Evolutionary conservation across 2,329 filamentous ascomycete species (phyloP).

Genomic region (Colletotrichum paranaense): DNA sequence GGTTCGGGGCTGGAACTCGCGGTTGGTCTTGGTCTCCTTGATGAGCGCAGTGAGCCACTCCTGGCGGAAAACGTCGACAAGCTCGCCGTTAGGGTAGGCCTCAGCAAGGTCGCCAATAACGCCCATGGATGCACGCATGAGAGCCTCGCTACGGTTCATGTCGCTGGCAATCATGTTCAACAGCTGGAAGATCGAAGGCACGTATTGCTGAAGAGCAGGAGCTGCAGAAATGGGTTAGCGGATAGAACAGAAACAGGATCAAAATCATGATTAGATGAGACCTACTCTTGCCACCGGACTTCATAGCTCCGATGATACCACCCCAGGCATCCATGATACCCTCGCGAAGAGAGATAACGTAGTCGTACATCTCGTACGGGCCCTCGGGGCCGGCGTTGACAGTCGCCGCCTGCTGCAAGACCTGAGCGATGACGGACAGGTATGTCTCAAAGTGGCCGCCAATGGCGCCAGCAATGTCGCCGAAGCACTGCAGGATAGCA

Average conservation of each 20-base stretch:
- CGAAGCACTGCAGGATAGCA: constrained; percentile 96
- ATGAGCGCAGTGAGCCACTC: constrained; percentile 93
- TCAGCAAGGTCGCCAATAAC: constrained; percentile 97
- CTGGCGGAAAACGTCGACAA: constrained; percentile 84
- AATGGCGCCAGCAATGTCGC: constrained; percentile 96
- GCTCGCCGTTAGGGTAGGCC: constrained; percentile 90
- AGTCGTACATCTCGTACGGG: constrained; percentile 96
- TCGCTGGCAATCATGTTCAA: constrained; percentile 85
- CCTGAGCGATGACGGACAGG: constrained; percentile 89
- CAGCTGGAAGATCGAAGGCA: constrained; percentile 88
- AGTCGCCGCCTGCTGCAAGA: constrained; percentile 90
- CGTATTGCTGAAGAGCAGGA: constrained; percentile 77
- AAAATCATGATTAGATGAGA: constrained; percentile 28
- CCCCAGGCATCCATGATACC: constrained; percentile 99
- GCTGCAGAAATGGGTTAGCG: constrained; percentile 60
- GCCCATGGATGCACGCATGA: constrained; percentile 96
- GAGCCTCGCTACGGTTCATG: constrained; percentile 87
- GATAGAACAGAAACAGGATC: not conserved
- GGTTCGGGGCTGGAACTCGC: constrained; percentile 86
- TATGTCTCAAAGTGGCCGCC: constrained; percentile 93
- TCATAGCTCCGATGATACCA: constrained; percentile 95
- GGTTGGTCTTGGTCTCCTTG: constrained; percentile 90
- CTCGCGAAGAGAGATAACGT: constrained; percentile 92
- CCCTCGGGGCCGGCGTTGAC: constrained; percentile 84
- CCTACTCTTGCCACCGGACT: constrained; percentile 80